Evolutionary conservation across 148 eudicot genomes (phyloP).

Genomic region (Simmondsia chinensis): DNA sequence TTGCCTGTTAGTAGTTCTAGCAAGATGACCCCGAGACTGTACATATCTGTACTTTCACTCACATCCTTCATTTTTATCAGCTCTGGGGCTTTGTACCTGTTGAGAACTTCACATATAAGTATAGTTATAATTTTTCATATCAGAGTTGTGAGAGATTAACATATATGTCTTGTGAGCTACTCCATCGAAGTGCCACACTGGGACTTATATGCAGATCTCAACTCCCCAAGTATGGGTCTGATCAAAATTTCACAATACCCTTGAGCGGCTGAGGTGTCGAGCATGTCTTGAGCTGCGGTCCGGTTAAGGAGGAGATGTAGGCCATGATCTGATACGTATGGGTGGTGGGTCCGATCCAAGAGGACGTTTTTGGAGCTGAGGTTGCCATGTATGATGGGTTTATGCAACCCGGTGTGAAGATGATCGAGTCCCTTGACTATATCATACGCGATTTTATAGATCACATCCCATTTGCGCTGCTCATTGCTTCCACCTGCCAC

Average conservation of each 20-base stretch:
- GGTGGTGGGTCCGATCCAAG: slow-evolving; percentile 37
- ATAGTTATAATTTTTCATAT: too few species aligned
- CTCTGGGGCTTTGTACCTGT: slow-evolving; percentile 93
- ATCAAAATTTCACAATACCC: too few species aligned
- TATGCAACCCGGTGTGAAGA: slow-evolving; percentile 58
- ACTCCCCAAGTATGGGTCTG: too few species aligned
- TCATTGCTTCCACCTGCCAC: slow-evolving; percentile 55
- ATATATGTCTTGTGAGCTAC: too few species aligned
- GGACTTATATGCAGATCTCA: too few species aligned
- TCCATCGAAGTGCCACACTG: too few species aligned
- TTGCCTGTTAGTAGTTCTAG: slow-evolving; percentile 60
- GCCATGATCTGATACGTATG: slow-evolving; percentile 64
- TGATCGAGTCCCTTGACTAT: slow-evolving; percentile 61
- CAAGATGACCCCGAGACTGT: slow-evolving; percentile 76
- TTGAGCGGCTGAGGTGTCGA: slow-evolving; percentile 53
- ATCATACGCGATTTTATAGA: slow-evolving; percentile 50
- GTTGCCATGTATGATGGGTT: slow-evolving; percentile 77
- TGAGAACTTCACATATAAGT: too few species aligned
- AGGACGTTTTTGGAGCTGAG: slow-evolving; percentile 72
- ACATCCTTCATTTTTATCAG: slow-evolving; percentile 71
- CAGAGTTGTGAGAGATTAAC: too few species aligned
- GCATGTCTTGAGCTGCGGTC: slow-evolving; percentile 76
- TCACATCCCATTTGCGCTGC: slow-evolving; percentile 59
- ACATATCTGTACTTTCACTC: slow-evolving; percentile 52
- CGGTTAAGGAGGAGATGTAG: slow-evolving; percentile 63